Base-by-base conservation (phyloP, 345 rosid species). In the Melaleuca alternifolia region DNA sequence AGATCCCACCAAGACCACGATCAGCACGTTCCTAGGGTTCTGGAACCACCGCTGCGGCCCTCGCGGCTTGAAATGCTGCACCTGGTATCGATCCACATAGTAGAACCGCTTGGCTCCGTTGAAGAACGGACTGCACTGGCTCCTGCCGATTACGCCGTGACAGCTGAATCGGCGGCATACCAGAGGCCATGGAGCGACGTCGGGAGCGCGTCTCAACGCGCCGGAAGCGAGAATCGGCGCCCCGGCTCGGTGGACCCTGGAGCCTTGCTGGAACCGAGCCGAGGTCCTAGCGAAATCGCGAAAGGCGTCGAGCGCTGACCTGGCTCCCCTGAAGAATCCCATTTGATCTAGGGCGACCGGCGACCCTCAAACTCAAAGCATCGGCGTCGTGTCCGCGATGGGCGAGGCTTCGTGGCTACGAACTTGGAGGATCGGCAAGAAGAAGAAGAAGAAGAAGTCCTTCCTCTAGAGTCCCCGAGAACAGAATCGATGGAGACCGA, bases 51-150 rank as follows among this genome's bases (percentile, higher is more conserved):
- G 79, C 76, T 77, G 81, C 1, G 93, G 97, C 75, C 98, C 98
- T 44, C 98, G 93, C 2, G 94, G 97, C 91, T 88, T 91, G 86
- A 97, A 97, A 85, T 94, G 99, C 10, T 91, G 92, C 52, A 94
- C 94, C 6, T 87, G 91, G 84, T 90, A 48, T 15, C 96, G 92
- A 84, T 95, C 99, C 15, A 95, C 97, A 83, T 94, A 94, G 90
- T 96, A 96, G 86, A 83, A 92, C 82, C 98, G 90, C 92, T 88
- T 95, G 14, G 91, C 79, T 28, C 59, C 84, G 20, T 62, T 88
- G 54, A 82, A 50, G 84, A 81, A 90, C 8, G 89, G 92, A 84
- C 86, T 83, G 48, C 79, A 41, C 48, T 14, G 79, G 79, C 46
- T 71, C 79, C 79, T 33, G 79, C 79, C 24, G 79, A 20, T 37